Evolutionary conservation across 306 rosid genomes (phyloP), one percentile per base, ranked within the genome.

Genomic region (Vigna hirtella): DNA sequence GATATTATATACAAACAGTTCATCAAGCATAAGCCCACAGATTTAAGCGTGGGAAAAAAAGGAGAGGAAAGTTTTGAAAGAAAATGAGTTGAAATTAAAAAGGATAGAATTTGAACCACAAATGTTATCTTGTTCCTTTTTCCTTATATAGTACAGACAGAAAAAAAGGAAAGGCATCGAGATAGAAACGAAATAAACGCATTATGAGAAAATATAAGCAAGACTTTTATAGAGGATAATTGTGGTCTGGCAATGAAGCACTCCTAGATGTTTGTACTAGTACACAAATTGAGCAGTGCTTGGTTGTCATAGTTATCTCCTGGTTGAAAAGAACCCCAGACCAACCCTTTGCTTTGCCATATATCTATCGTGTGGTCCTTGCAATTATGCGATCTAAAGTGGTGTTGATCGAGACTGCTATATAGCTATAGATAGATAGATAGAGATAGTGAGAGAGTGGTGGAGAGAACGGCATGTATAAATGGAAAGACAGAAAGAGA

Each of bases 321-420:
- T 83, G 78, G 77, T 83, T 90, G 96, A 95, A 88, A 95, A 93
- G 91, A 90, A 95, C 97, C 83, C 65, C 17, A 84, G 91, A 86
- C 79, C 87, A 78, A 85, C 83, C 86, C 12, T 12, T 48, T 74
- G 77, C 69, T 84, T 70, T 83, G 90, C 83, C 74, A 79, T 61
- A 62, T 12, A 51, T 84, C 57, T 12, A 51, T 84, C 57, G 55
- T 81, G 98, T 89, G 98, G 97, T 87, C 98, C 98, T 89, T 20
- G 58, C 80, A 83, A 87, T 84, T 80, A 86, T 90, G 89, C 81
- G 86, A 77, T 79, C 82, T 79, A 85, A 87, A 87, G 93, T 82
- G 85, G 91, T 88, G 74, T 63, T 47, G 73, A 81, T 74, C 50
- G 76, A 67, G 79, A 85, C 78, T 55, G 75, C 64, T 58, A 62